Percentiles rank a stretch among this genome's conserved stretches.
Conservation (phyloP, 192 early-diverging fungal genomes). For the Gonapodya prolifera region DNA sequence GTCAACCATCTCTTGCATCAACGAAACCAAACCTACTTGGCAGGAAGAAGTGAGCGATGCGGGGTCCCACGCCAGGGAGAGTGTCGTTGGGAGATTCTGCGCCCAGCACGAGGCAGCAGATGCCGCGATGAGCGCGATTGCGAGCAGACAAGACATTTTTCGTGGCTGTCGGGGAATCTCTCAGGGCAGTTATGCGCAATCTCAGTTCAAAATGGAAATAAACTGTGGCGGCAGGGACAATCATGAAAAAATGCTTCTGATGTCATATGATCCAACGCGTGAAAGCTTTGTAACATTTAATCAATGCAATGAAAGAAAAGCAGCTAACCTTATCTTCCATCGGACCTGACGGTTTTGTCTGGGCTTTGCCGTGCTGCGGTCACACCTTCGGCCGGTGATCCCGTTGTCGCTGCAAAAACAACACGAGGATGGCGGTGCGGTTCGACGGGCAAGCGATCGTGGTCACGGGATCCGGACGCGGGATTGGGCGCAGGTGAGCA, state of each 20-base stretch:
- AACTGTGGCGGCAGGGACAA: background rate
- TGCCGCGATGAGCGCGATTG: background rate
- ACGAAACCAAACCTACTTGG: background rate
- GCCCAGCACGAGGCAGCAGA: background rate
- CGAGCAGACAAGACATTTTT: background rate
- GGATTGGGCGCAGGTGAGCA: background rate
- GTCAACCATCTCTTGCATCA: background rate
- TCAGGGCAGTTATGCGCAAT: background rate
- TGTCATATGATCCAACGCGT: background rate
- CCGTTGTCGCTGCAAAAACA: too few species aligned
- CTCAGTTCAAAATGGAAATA: background rate
- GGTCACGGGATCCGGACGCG: background rate
- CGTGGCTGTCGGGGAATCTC: too few species aligned
- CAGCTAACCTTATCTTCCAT: too few species aligned
- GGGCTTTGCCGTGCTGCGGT: too few species aligned
- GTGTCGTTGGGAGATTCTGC: background rate
- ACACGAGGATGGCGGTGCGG: background rate
- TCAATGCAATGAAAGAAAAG: too few species aligned
- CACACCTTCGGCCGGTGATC: too few species aligned
- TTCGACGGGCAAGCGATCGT: background rate
- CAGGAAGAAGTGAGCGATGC: background rate
- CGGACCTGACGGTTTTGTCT: too few species aligned
- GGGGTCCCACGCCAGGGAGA: background rate
- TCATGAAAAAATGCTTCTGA: background rate
- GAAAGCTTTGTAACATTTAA: too few species aligned